Evolutionary conservation across 805 yeast species (phyloP).

Genomic region (Yarrowia sp.): DNA sequence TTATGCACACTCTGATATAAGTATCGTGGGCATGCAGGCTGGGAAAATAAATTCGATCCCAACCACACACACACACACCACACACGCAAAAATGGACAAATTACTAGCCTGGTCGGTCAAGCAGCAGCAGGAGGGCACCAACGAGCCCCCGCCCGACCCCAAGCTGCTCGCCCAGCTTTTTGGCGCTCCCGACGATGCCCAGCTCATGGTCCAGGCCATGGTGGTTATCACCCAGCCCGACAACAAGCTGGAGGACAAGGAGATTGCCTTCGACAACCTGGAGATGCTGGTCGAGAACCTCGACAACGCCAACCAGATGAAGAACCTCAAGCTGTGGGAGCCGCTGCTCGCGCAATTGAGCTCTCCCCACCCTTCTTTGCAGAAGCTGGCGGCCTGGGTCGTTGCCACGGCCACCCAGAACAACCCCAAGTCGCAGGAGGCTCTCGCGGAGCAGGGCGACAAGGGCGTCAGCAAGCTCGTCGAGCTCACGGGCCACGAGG

Average conservation of each 20-base stretch:
- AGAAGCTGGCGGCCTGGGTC: constrained; percentile 63
- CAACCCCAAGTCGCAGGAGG: constrained; percentile 71
- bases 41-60: not conserved
- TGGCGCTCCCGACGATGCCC: constrained; percentile 83
- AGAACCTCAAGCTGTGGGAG: constrained; percentile 78
- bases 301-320: constrained; percentile 92
- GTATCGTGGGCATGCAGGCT: not conserved
- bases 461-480: constrained; percentile 37
- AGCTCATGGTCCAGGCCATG: constrained; percentile 79
- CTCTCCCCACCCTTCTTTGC: constrained; percentile 46
- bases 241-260: constrained; percentile 59
- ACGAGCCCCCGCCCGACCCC: constrained; percentile 57
- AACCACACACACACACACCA: not conserved
- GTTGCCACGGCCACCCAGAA: constrained; percentile 93
- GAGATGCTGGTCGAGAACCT: constrained; percentile 91
- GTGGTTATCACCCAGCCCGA: constrained; percentile 56
- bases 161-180: constrained; percentile 73
- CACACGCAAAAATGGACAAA: constrained; percentile 18
- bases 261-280: constrained; percentile 81
- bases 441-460: constrained; percentile 43
- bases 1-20: not conserved
- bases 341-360: constrained; percentile 56
- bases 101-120: constrained; percentile 26
- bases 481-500: constrained; percentile 33
- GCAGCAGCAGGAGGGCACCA: constrained; percentile 23